These are phyloP conservation scores for Tagetes erecta DNA, from an alignment of 129 eudicot genomes.

Conservation along the genomic window DNA sequence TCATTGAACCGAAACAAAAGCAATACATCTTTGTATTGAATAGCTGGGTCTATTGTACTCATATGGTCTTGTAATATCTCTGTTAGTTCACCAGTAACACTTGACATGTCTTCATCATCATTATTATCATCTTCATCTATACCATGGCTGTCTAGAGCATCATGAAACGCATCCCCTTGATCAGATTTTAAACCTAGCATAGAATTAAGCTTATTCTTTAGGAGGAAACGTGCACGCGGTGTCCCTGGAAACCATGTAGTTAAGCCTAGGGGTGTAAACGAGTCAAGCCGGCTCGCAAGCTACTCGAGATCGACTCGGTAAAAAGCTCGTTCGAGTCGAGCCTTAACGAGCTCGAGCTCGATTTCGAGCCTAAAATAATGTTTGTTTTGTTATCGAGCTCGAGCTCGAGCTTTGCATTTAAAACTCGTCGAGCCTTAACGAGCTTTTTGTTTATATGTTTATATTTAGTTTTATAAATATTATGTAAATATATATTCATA, in stretches of 20 bases:
- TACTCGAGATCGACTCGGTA: no score
- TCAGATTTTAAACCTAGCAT: constrained; percentile 48
- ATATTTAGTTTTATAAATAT: no score
- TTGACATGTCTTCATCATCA: constrained; percentile 39
- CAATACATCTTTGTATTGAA: constrained; percentile 62
- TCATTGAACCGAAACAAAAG: constrained; percentile 77
- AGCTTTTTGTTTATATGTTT: no score
- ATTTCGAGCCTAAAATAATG: no score
- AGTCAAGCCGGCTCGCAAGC: no score
- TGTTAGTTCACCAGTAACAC: constrained; percentile 32
- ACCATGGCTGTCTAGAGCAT: constrained; percentile 40
- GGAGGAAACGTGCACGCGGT: constrained; percentile 45
- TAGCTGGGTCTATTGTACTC: constrained; percentile 36
- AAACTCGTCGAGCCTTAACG: no score
- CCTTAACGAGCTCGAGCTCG: no score
- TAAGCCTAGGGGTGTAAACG: constrained; percentile 25
- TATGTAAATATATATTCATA: no score
- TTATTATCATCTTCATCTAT: constrained; percentile 31
- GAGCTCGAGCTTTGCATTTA: no score
- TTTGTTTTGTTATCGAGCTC: no score
- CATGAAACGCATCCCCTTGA: constrained; percentile 69
- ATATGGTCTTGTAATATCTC: constrained; percentile 23
- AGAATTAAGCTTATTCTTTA: constrained; percentile 56
- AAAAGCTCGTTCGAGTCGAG: no score
- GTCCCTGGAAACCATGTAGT: constrained; percentile 92